Conservation (phyloP, 2,329 filamentous ascomycete species). For the Cladosporium sp. region DNA sequence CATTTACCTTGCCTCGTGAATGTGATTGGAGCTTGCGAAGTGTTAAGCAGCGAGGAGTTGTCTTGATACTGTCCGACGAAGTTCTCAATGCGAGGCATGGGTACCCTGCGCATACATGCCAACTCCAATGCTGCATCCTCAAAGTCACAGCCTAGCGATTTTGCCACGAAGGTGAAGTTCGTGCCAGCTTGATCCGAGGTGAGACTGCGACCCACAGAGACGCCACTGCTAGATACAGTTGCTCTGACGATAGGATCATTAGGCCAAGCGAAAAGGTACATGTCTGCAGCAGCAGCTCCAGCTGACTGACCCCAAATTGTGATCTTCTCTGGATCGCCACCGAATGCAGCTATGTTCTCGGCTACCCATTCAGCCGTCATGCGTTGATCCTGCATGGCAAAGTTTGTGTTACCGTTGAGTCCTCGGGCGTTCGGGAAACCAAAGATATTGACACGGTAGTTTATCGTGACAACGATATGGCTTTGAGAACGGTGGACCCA, state of each 20-base stretch:
- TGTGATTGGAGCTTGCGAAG: conserved; percentile 19
- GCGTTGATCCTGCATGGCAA: conserved; percentile 53
- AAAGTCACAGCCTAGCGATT: conserved; percentile 32
- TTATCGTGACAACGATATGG: conserved; percentile 40
- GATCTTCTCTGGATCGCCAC: conserved; percentile 38
- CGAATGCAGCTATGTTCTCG: conserved; percentile 49
- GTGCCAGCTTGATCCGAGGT: conserved; percentile 23
- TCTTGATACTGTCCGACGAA: conserved; percentile 32
- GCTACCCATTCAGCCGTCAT: conserved; percentile 50
- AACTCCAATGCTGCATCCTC: conserved; percentile 28
- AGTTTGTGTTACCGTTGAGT: conserved; percentile 36
- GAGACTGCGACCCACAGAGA: neutral
- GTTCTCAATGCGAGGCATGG: conserved; percentile 26
- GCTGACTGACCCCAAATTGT: conserved; percentile 28
- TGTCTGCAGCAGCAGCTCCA: conserved; percentile 24
- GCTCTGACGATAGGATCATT: neutral
- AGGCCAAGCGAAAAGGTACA: neutral
- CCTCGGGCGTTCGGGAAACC: conserved; percentile 37
- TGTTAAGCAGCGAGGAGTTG: conserved; percentile 16
- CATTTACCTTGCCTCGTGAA: conserved; percentile 27
- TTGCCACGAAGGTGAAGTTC: conserved; percentile 38
- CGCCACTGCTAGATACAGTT: neutral
- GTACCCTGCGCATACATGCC: conserved; percentile 34
- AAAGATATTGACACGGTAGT: conserved; percentile 41
- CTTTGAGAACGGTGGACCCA: conserved; percentile 28